Evolutionary conservation across 2,329 filamentous ascomycete genomes (phyloP), one percentile per base, ranked within the genome.

Genomic region (Magnaporthiopsis incrustans): DNA sequence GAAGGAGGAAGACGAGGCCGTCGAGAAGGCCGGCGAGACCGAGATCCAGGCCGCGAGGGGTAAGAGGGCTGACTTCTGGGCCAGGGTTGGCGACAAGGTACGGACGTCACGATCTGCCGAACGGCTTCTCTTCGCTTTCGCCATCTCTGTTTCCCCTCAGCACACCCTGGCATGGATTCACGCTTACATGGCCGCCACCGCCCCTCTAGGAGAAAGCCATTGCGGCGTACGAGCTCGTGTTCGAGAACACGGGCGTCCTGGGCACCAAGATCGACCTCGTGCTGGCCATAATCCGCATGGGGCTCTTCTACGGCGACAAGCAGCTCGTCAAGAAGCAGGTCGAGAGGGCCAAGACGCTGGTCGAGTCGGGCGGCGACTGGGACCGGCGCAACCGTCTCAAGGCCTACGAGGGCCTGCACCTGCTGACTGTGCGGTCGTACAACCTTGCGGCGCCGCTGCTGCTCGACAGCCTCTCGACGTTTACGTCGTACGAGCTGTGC

Each of bases 401-500:
- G 88, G 95, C 95, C 69, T 99, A 99, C 83, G 92, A 96, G 75
- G 95, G 95, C 67, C 84, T 99, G 64, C 90, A 98, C 75, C 85
- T 97, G 65, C 88, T 99, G 69, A 98, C 94, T 30, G 86, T 95
- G 69, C 92, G 95, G 70, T 93, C 92, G 67, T 92, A 98, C 82
- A 91, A 88, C 76, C 82, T 91, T 65, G 93, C 92, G 57, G 95
- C 95, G 2, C 94, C 95, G 57, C 85, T 97, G 14, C 89, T 99
- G 62, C 91, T 99, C 73, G 95, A 99, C 82, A 97, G 92, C 73
- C 84, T 99, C 69, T 97, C 94, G 33, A 99, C 95, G 27, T 99
- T 99, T 77, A 99, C 95, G 67, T 97, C 92, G 76, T 97, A 97
- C 80, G 95, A 99, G 78, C 87, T 99, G 61, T 99, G 95, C 87